phyloP scores from a whole-genome alignment of 345 rosid species.

The Eucalyptus victrix region DNA sequence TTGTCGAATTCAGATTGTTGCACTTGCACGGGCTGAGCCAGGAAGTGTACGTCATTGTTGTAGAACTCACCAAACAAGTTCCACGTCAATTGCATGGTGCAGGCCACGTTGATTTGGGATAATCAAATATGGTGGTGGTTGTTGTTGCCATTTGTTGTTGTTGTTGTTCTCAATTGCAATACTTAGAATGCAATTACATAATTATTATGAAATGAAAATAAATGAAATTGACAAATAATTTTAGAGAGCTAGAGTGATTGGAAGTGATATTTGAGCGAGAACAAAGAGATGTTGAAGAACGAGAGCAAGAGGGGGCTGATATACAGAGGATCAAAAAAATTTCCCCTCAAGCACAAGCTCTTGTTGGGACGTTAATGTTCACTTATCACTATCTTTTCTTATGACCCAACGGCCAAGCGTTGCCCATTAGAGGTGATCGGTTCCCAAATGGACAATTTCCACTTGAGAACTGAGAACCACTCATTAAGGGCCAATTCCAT shows the following conservation, averaged over 20 bases:
- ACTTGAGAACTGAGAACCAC: accelerated
- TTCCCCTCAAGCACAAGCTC: background rate
- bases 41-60: too few species aligned
- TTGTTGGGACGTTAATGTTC: background rate
- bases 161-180: background rate
- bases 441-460: accelerated
- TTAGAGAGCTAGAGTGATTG: background rate
- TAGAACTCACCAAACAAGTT: background rate
- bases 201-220: background rate
- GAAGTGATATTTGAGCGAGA: background rate
- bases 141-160: background rate
- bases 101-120: background rate
- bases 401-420: background rate
- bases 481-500: too few species aligned
- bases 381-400: background rate
- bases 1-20: background rate
- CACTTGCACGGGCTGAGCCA: background rate
- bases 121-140: background rate
- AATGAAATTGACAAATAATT: background rate
- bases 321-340: background rate
- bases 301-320: background rate
- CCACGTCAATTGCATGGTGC: background rate
- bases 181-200: background rate
- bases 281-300: background rate
- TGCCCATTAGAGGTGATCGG: background rate